A percentile compares a stretch with the other conserved stretches of the same genome.
phyloP scores from a whole-genome alignment of 805 yeast genomes.

The Candida schatavii region DNA sequence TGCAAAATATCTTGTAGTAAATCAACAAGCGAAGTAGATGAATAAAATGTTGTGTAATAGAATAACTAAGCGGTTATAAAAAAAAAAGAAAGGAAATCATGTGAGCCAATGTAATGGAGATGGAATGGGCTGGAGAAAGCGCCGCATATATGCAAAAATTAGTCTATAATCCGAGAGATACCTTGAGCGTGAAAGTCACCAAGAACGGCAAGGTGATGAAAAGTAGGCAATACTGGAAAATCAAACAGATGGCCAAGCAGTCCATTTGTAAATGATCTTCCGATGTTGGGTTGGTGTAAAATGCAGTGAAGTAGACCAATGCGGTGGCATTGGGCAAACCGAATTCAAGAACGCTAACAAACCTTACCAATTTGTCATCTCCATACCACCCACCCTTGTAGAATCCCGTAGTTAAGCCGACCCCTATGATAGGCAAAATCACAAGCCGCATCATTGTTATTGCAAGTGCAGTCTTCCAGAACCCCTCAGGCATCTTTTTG shows the following conservation, averaged over 20 bases:
- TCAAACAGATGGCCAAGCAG: constrained; percentile 72
- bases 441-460: constrained; percentile 59
- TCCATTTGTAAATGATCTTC: constrained; percentile 70
- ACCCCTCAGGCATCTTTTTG: constrained; percentile 60
- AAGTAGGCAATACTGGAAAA: constrained; percentile 69
- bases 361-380: constrained; percentile 59
- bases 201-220: constrained; percentile 71
- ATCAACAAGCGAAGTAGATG: too few species aligned
- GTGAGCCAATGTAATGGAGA: too few species aligned
- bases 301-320: constrained; percentile 83
- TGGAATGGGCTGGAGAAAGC: too few species aligned
- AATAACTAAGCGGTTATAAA: too few species aligned
- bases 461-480: constrained; percentile 62
- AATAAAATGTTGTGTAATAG: too few species aligned
- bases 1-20: too few species aligned
- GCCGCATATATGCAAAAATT: too few species aligned
- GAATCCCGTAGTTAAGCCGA: constrained; percentile 55
- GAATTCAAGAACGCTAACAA: constrained; percentile 70
- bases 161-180: constrained; percentile 39
- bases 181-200: constrained; percentile 64
- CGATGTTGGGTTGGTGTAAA: constrained; percentile 66
- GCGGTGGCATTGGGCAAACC: constrained; percentile 89
- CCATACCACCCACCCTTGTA: constrained; percentile 60
- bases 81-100: too few species aligned
- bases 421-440: constrained; percentile 77